Evolutionary conservation across 805 yeast genomes (phyloP), one percentile per base, ranked within the genome.

Genomic region (Candida pseudoglaebosa): DNA sequence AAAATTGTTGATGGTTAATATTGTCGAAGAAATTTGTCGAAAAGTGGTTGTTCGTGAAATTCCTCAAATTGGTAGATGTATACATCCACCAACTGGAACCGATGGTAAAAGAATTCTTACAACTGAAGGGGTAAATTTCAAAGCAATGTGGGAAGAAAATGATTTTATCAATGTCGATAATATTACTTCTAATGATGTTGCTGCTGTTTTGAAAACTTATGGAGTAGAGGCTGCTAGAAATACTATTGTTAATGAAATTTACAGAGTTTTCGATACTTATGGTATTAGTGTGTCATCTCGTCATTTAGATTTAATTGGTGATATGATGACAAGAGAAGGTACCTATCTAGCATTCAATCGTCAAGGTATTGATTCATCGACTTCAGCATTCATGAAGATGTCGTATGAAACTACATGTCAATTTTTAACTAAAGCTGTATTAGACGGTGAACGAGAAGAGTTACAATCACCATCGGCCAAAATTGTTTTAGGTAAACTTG

Each of bases 151-250:
- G 98, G 95, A 88, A 39, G 96, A 91, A 65, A 91, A 88, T 48
- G 89, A 85, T 47, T 89, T 93, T 64, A 77, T 93, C 49, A 84
- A 90, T 54, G 95, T 91, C 46, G 85, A 93, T 59, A 83, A 82
- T 42, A 86, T 93, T 53, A 75, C 84, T 1, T 89, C 97, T 6
- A 93, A 93, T 73, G 99, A 93, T 66, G 82, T 93, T 49, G 81
- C 86, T 28, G 87, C 96, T 13, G 96, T 93, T 2, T 73, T 95
- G 54, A 77, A 73, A 49, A 87, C 95, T 0, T 93, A 93, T 55
- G 99, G 99, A 62, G 99, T 91, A 38, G 99, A 95, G 68, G 99
- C 99, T 35, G 99, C 99, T 15, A 80, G 99, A 65, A 88, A 89
- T 63, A 93, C 99, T 24, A 86, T 93, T 70, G 98, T 89, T 21